Evolutionary conservation across 257 asterid species (phyloP).

Genomic region (Forsythia viridissima): DNA sequence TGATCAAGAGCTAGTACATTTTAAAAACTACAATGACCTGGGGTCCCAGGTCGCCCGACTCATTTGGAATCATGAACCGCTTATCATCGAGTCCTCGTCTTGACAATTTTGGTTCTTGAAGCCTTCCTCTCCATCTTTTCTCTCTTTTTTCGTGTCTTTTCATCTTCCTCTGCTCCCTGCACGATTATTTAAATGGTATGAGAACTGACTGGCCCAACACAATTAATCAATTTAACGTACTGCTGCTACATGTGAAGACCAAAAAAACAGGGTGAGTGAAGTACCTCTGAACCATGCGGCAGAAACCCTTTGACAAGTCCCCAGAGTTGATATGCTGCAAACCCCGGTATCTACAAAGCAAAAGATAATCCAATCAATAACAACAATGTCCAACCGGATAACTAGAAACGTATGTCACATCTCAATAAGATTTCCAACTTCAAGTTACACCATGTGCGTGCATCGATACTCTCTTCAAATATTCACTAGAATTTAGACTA

Average conservation of each 20-base stretch:
- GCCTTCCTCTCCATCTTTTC: constrained; percentile 95
- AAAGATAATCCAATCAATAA: background rate
- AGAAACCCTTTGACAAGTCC: constrained; percentile 80
- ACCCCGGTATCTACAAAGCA: constrained; percentile 75
- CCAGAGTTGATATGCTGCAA: constrained; percentile 78
- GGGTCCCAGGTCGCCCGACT: background rate
- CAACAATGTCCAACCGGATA: background rate
- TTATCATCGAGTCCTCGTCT: constrained; percentile 56
- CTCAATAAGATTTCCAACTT: background rate
- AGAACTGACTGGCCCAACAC: constrained; percentile 3
- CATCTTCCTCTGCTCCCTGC: constrained; percentile 91
- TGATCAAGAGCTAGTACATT: background rate
- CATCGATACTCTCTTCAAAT: background rate
- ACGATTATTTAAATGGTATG: constrained; percentile 12
- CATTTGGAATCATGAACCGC: background rate
- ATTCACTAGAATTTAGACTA: background rate
- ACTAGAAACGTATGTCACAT: background rate
- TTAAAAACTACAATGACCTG: background rate
- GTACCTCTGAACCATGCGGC: constrained; percentile 76
- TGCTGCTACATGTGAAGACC: background rate
- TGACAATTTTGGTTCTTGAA: constrained; percentile 75
- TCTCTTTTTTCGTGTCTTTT: constrained; percentile 80
- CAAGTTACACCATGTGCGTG: background rate
- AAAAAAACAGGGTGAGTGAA: background rate
- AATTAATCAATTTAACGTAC: background rate